Base-by-base conservation (phyloP, 164 flowering plant species). In the Chimonanthus praecox region DNA sequence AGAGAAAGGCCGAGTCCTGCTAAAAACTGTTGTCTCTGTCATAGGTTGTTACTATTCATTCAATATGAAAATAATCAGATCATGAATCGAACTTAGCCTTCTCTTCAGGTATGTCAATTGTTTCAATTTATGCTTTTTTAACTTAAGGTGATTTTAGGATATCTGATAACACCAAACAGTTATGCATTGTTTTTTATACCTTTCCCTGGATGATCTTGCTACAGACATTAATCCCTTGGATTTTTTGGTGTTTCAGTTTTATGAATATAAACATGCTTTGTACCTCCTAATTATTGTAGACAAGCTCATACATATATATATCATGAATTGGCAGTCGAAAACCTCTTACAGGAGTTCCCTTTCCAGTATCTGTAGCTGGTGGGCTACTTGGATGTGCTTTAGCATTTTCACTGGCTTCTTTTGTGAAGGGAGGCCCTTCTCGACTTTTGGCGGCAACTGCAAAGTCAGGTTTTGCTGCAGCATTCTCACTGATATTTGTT, bases 391-490 rank as follows among this genome's bases (percentile, higher is more conserved):
- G 88, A 79, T 86, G 94, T 82, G 86, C 87, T 75, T 70, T 88
- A 68, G 86, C 85, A 69, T 89, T 84, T 83, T 88, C 89, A 49
- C 71, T 90, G 67, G 84, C 90, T 75, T 81, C 84, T 47, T 90
- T 89, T 73, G 83, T 77, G 70, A 91, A 86, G 75, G 90, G 90
- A 74, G 85, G 88, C 69, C 93, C 97, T 80, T 88, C 94, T 72
- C 71, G 91, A 72, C 60, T 91, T 49, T 79, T 92, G 72, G 90
- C 88, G 63, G 97, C 94, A 75, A 80, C 92, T 67, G 85, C 99
- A 61, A 95, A 95, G 83, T 90, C 99, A 65, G 99, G 99, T 49
- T 91, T 95, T 76, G 87, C 99, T 67, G 99, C 99, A 70, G 99
- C 99, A 49, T 93, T 95, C 86, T 71, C 88, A 0, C 84, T 95